A percentile compares a stretch with the other conserved stretches of the same genome.
Evolutionary conservation across 2,329 filamentous ascomycete genomes (phyloP).

Genomic region (Trichoderma asperellum): DNA sequence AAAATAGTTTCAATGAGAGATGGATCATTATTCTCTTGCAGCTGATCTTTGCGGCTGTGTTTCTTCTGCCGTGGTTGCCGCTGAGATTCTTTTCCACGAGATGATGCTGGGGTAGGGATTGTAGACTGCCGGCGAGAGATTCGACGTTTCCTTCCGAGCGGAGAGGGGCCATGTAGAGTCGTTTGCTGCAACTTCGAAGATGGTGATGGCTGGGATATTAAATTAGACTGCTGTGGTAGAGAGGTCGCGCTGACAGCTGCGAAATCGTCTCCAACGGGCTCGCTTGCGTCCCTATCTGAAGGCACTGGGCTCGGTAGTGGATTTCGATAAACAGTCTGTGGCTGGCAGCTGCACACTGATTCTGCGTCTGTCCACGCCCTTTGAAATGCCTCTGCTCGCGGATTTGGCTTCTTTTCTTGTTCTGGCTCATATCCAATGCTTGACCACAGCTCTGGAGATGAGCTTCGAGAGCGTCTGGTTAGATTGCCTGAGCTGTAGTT

Average conservation of each 20-base stretch:
- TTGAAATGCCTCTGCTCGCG: neutral
- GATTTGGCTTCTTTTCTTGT: neutral
- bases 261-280: neutral
- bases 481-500: neutral
- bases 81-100: neutral
- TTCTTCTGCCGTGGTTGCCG: neutral
- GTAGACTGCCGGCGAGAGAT: neutral
- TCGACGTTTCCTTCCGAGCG: neutral
- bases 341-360: neutral
- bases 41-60: neutral
- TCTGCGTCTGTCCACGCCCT: neutral
- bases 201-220: neutral
- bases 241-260: neutral
- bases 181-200: neutral
- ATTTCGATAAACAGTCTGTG: neutral
- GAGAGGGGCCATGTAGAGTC: neutral
- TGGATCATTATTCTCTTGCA: neutral
- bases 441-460: slow-evolving; percentile 1
- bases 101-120: neutral
- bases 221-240: neutral
- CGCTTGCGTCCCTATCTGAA: neutral
- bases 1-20: neutral
- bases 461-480: neutral
- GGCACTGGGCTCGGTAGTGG: slow-evolving; percentile 8
- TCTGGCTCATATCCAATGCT: slow-evolving; percentile 8